These are phyloP conservation scores for Claviceps sp. DNA, from an alignment of 2,329 filamentous ascomycete genomes.

Conservation along the genomic window DNA sequence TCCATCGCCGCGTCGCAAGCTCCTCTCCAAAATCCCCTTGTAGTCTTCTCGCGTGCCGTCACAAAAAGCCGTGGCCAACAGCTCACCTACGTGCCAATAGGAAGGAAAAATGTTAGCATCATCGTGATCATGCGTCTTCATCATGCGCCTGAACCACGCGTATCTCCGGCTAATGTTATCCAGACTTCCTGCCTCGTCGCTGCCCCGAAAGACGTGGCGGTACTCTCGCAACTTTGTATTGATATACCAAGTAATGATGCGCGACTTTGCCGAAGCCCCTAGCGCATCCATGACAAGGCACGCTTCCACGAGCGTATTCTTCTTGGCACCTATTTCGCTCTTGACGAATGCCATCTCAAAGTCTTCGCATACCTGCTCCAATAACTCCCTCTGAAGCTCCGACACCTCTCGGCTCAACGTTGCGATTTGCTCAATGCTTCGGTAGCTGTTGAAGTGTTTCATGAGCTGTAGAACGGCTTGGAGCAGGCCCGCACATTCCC, in stretches of 20 bases:
- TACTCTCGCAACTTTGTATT: conserved; percentile 96
- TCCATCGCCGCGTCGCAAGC: conserved; percentile 65
- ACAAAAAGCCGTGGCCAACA: conserved; percentile 82
- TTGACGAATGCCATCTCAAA: conserved; percentile 93
- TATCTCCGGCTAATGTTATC: conserved; percentile 95
- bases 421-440: conserved; percentile 96
- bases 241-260: conserved; percentile 91
- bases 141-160: conserved; percentile 89
- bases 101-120: conserved; percentile 78
- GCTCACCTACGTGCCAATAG: conserved; percentile 82
- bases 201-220: conserved; percentile 85
- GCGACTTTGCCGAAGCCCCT: conserved; percentile 69
- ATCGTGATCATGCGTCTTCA: conserved; percentile 92
- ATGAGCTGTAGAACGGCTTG: conserved; percentile 95
- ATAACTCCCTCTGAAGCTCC: conserved; percentile 78
- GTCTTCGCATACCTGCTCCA: conserved; percentile 98
- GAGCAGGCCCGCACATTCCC: conserved; percentile 84
- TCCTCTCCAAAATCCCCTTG: conserved; percentile 79
- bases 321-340: conserved; percentile 60
- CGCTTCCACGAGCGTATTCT: conserved; percentile 64
- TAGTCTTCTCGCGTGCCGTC: conserved; percentile 94
- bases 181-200: conserved; percentile 87
- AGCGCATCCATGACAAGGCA: conserved; percentile 91
- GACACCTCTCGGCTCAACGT: conserved; percentile 83
- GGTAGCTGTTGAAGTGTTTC: conserved; percentile 96